Evolutionary conservation across 768 basidiomycete species (phyloP).

Genomic region (Lactifluus rugatus): DNA sequence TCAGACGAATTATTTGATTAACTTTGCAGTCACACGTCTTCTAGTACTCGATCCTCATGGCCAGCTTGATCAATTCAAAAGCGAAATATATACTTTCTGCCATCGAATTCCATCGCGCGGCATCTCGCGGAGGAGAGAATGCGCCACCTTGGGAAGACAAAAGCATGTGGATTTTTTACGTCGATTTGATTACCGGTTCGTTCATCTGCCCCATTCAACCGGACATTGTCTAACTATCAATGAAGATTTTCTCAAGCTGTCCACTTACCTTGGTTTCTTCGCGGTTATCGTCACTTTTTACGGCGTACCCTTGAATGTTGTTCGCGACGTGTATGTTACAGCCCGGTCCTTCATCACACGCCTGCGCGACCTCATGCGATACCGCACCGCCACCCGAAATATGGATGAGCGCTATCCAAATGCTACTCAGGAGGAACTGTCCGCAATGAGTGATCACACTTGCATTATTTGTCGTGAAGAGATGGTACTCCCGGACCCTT

Average conservation of each 20-base stretch:
- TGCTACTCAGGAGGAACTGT: conserved; percentile 78
- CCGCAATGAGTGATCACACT: conserved; percentile 73
- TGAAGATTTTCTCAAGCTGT: conserved; percentile 85
- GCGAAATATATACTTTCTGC: conserved; percentile 76
- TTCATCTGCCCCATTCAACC: conserved; percentile 8
- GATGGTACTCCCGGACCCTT: conserved; percentile 45
- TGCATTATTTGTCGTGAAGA: conserved; percentile 99
- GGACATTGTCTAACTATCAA: conserved; percentile 10
- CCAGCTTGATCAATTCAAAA: conserved; percentile 66
- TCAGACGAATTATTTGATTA: conserved; percentile 7
- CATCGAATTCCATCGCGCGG: conserved; percentile 74
- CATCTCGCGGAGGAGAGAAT: conserved; percentile 68
- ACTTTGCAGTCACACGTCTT: conserved; percentile 11
- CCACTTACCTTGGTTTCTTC: conserved; percentile 92
- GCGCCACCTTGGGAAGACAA: conserved; percentile 95
- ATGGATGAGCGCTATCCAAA: conserved; percentile 96
- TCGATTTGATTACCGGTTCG: conserved; percentile 83
- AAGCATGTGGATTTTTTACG: conserved; percentile 94
- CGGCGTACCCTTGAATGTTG: conserved; percentile 90
- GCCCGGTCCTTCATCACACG: conserved; percentile 86
- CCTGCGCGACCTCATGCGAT: conserved; percentile 80
- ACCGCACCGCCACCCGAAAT: conserved; percentile 88
- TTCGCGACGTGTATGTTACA: conserved; percentile 95
- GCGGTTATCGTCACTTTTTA: conserved; percentile 88
- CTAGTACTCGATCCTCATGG: conserved; percentile 84